Conservation (phyloP, 2,329 filamentous ascomycete species). For the Cercospora brassicicola region DNA sequence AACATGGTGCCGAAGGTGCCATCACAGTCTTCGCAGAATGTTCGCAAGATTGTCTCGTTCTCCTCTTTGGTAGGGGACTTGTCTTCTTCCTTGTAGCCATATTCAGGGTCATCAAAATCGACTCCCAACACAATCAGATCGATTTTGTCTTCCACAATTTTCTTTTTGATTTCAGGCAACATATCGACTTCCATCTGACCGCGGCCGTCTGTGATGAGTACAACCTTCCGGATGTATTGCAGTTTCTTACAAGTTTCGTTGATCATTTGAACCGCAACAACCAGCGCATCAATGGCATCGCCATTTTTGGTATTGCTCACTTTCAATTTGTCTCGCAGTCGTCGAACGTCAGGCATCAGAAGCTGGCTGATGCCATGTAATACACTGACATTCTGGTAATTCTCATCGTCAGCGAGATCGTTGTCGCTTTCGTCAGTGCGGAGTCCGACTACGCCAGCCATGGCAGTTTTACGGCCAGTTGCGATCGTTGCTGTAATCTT, state of each 20-base stretch:
- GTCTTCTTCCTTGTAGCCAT: slow-evolving; percentile 86
- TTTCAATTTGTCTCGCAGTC: slow-evolving; percentile 63
- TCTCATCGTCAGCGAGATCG: slow-evolving; percentile 63
- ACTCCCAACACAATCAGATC: slow-evolving; percentile 79
- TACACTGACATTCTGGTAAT: slow-evolving; percentile 79
- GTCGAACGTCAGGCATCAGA: slow-evolving; percentile 67
- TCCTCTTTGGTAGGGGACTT: slow-evolving; percentile 70
- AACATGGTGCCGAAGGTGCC: slow-evolving; percentile 80
- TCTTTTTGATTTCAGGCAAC: slow-evolving; percentile 66
- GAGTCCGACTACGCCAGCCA: slow-evolving; percentile 77
- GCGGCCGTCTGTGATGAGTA: slow-evolving; percentile 80
- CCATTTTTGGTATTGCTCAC: slow-evolving; percentile 68
- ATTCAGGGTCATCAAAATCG: slow-evolving; percentile 90
- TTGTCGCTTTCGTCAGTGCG: slow-evolving; percentile 76
- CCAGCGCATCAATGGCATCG: slow-evolving; percentile 82
- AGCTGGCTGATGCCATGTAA: slow-evolving; percentile 64
- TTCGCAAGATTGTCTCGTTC: slow-evolving; percentile 70
- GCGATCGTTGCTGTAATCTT: slow-evolving; percentile 73
- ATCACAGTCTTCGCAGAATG: slow-evolving; percentile 66
- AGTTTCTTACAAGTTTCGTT: slow-evolving; percentile 73
- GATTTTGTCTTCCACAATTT: slow-evolving; percentile 74
- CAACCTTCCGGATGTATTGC: slow-evolving; percentile 77
- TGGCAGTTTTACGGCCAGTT: slow-evolving; percentile 71
- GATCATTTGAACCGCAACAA: slow-evolving; percentile 86
- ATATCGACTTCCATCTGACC: slow-evolving; percentile 71